Base-by-base conservation (phyloP, 164 flowering plant genomes). In the Hamamelis virginiana region DNA sequence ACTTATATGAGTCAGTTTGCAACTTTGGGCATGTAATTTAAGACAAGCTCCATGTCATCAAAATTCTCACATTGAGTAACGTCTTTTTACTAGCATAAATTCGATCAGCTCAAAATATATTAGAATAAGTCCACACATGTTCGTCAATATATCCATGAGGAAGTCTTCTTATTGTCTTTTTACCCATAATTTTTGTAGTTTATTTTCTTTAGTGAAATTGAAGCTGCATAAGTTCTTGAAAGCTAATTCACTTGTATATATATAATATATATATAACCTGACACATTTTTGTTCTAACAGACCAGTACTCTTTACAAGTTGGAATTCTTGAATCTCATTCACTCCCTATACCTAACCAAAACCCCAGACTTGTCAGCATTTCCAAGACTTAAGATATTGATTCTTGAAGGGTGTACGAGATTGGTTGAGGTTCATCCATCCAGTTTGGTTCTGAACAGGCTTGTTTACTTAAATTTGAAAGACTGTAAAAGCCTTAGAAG, bases 391-490 rank as follows among this genome's bases (percentile, higher is more conserved):
- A 63, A 74, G 63, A 56, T 11, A 10, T 33, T 79, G 25, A 52
- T 41, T 57, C 77, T 76, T 53, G 62, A 70, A 26, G 62, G 64
- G 26, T 73, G 80, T 38, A 64, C 50, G 23, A 59, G 11, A 1
- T 65, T 79, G 43, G 33, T 16, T 22, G 55, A 67, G 28, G 46
- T 80, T 60, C 76, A 72, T n/a, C 50, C 68, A 21, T 74, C 83
- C 15, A 14, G 77, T 44, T 72, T 72, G 12, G 6, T 5, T 45
- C 74, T 68, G 9, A 62, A 68, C 15, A 56, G 26, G 43, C 76
- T 79, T 21, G 15, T 9, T 3, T 12, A 38, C 18, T 27, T 79
- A 46, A 73, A 55, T 16, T 22, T 79, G 26, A 21, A 8, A 18
- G 46, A 68, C 56, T 79, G 79, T 52, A 33, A 11, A 22, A 65